Evolutionary conservation across 139 green algal species (phyloP).

Genomic region (Coccomyxa sp.): DNA sequence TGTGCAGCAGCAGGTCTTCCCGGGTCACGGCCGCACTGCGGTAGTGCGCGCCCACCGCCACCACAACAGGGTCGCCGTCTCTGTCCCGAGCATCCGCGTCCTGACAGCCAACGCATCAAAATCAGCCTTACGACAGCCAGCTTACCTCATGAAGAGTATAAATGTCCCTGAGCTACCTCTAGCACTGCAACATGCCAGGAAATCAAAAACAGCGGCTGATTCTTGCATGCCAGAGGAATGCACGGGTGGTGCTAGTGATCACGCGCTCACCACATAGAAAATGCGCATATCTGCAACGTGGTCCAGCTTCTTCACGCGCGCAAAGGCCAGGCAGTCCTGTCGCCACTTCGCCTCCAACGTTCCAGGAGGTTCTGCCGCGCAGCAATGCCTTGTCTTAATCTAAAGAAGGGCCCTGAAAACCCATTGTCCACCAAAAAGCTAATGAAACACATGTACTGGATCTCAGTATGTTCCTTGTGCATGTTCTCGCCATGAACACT

Average conservation of each 20-base stretch:
- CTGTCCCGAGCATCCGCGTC: neutral
- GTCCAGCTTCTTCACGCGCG: neutral
- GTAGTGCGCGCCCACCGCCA: constrained; percentile 4
- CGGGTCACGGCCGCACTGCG: neutral
- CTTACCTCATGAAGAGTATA: neutral
- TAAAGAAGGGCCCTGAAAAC: neutral
- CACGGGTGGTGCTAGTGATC: neutral
- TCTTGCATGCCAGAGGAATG: neutral
- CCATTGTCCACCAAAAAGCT: neutral
- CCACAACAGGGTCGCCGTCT: neutral
- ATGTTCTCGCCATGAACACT: neutral
- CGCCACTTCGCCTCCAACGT: constrained; percentile 1
- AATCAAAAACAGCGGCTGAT: neutral
- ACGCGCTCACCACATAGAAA: neutral
- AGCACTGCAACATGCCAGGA: no score
- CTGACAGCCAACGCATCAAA: neutral
- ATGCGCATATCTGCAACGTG: constrained; percentile 9
- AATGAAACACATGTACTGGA: neutral
- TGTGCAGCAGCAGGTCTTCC: constrained; percentile 5
- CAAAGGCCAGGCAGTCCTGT: constrained; percentile 8
- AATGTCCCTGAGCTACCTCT: neutral
- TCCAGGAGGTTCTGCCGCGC: neutral
- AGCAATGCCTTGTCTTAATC: neutral
- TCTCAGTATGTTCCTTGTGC: neutral
- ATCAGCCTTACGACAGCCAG: neutral